Percentiles rank a stretch among this genome's conserved stretches.
Conservation (phyloP, 164 flowering plant genomes). For the Magnolia officinalis region DNA sequence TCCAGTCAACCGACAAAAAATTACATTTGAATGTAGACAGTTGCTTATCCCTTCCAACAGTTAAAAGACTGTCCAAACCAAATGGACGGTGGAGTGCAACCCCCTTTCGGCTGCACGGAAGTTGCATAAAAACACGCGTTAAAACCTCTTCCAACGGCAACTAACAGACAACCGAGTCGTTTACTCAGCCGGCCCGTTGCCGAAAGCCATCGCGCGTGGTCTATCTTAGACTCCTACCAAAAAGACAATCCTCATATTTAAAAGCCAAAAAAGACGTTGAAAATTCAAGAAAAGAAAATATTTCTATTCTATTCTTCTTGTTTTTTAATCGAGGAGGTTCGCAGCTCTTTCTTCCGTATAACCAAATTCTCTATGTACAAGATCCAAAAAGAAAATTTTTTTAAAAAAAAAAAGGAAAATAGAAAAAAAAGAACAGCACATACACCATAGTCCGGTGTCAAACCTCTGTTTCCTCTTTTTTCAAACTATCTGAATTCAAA, state of each 20-base stretch:
- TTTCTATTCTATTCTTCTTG: not conserved
- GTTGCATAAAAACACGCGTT: not conserved
- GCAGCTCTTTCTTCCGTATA: no score
- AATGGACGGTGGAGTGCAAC: not conserved
- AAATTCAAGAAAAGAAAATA: not conserved
- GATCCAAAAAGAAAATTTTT: no score
- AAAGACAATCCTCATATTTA: not conserved
- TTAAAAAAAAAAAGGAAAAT: not conserved
- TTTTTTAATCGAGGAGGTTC: no score
- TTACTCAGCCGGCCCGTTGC: slow-evolving; percentile 8
- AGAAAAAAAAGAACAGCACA: not conserved
- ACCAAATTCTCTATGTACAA: no score
- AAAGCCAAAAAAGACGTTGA: not conserved
- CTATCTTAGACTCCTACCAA: not conserved
- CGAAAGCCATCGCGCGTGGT: not conserved
- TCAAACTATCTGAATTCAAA: not conserved
- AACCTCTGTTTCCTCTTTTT: not conserved
- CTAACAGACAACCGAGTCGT: slow-evolving; percentile 4
- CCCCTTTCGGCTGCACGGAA: not conserved
- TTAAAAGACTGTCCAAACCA: not conserved
- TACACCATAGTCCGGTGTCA: not conserved
- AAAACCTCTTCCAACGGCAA: not conserved
- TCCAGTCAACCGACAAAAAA: no score
- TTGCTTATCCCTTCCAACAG: no score
- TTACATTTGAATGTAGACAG: no score